Percentiles rank a stretch among this genome's conserved stretches.
Conservation (phyloP, 805 yeast species). For the Yarrowia deformans region DNA sequence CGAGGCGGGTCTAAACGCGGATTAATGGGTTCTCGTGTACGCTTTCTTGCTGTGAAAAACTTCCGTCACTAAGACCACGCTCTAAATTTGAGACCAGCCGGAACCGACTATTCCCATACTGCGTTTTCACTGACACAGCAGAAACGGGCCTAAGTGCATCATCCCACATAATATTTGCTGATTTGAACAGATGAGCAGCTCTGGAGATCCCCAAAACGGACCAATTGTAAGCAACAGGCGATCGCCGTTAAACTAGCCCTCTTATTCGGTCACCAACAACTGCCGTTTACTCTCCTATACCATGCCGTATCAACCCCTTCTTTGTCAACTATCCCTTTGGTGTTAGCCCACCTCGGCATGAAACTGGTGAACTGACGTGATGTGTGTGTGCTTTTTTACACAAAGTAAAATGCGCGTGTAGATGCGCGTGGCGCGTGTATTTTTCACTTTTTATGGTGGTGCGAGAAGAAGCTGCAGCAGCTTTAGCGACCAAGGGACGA, state of each 20-base stretch:
- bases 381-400: constrained; percentile 8
- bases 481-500: not conserved
- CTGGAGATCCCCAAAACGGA: not conserved
- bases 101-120: constrained; percentile 12
- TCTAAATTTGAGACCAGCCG: constrained; percentile 30
- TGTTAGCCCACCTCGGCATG: constrained; percentile 32
- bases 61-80: constrained; percentile 6
- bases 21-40: not conserved
- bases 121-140: not conserved
- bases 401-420: constrained; percentile 24
- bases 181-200: not conserved
- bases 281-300: not conserved
- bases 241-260: constrained; percentile 9
- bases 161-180: not conserved
- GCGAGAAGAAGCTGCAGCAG: constrained; percentile 9
- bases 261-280: not conserved
- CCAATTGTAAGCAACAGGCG: not conserved
- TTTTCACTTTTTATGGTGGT: constrained; percentile 18
- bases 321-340: constrained; percentile 15
- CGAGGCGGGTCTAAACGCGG: no score
- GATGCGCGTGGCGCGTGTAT: constrained; percentile 32
- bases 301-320: constrained; percentile 1
- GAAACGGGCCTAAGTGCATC: constrained; percentile 3
- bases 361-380: not conserved
- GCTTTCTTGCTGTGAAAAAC: not conserved